Base-by-base conservation (phyloP, 768 basidiomycete species). In the Mycena olivaceomarginata region DNA sequence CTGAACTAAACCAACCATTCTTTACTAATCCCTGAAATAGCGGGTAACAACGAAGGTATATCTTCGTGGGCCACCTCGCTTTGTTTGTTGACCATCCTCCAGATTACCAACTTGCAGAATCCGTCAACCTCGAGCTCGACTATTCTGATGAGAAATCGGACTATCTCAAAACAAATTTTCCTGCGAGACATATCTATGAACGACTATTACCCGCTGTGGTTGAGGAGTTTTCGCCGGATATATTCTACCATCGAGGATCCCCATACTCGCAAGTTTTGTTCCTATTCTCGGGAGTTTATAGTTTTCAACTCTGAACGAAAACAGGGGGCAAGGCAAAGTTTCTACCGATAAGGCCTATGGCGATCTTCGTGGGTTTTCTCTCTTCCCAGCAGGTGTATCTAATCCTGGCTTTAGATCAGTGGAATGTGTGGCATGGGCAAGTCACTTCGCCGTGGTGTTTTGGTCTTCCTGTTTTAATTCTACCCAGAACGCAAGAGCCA, bases 361-460 rank as follows among this genome's bases (percentile, higher is more conserved):
- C 12, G 98, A 99, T 85, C 20, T 53, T 53, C 51, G 51, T 53
- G 20, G 20, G 51, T 53, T 53, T 6, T 51, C n/a, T n/a, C 18
- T n/a, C 51, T 53, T 53, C 51, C 8, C 51, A 11, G 43, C 43
- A 20, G 51, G n/a, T 5, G 18, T 20, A n/a, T 53, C n/a, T n/a
- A n/a, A n/a, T n/a, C 51, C n/a, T n/a, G 51, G 20, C 51, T n/a
- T 86, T 98, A 39, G 97, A 98, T 82, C 97, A 98, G 84, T 98
- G 97, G 95, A 97, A 97, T 84, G 96, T 98, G 18, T 98, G 97
- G 97, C 97, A 98, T 82, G 97, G 96, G 31, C 31, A 31, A 31
- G 31, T 31, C 31, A 31, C 31, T 31, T 31, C 31, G 31, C 31
- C 4, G 31, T 31, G 31, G 31, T 31, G 31, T 31, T 31, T 31